Evolutionary conservation across 768 basidiomycete species (phyloP).

Genomic region (Collybiopsis luxurians): DNA sequence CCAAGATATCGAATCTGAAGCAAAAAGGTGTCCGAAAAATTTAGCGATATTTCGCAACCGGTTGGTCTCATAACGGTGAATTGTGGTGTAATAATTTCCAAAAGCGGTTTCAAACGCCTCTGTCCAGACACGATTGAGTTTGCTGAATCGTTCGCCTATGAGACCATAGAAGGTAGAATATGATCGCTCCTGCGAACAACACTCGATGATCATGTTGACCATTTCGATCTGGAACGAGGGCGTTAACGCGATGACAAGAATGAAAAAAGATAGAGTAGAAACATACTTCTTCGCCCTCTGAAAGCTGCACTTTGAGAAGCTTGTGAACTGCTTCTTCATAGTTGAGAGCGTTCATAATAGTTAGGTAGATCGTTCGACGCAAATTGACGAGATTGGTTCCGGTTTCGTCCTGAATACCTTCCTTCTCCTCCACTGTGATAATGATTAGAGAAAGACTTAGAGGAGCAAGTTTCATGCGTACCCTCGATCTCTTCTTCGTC

Average conservation of each 20-base stretch:
- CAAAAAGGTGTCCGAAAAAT: conserved; percentile 91
- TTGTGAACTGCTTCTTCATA: conserved; percentile 99
- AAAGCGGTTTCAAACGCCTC: conserved; percentile 88
- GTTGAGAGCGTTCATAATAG: conserved; percentile 98
- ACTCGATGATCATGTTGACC: conserved; percentile 98
- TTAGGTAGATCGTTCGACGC: conserved; percentile 90
- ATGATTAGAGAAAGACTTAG: neutral
- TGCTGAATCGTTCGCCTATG: conserved; percentile 93
- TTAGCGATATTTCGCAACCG: conserved; percentile 95
- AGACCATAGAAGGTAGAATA: conserved; percentile 98
- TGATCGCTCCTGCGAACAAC: conserved; percentile 98
- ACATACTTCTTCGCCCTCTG: conserved; percentile 90
- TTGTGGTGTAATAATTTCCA: conserved; percentile 87
- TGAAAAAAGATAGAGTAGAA: neutral
- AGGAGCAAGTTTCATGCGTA: conserved; percentile 11
- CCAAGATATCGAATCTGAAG: conserved; percentile 90
- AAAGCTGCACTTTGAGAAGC: conserved; percentile 86
- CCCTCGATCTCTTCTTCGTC: conserved; percentile 59
- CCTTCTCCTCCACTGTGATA: conserved; percentile 63
- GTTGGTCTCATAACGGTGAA: conserved; percentile 99
- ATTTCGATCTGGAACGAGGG: conserved; percentile 74
- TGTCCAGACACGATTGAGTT: conserved; percentile 93
- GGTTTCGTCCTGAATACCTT: conserved; percentile 92
- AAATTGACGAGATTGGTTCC: conserved; percentile 96
- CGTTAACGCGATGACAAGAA: neutral